These are phyloP conservation scores for Apiotrichum montevideense DNA, from an alignment of 1,284 basidiomycete genomes.

Conservation along the genomic window DNA sequence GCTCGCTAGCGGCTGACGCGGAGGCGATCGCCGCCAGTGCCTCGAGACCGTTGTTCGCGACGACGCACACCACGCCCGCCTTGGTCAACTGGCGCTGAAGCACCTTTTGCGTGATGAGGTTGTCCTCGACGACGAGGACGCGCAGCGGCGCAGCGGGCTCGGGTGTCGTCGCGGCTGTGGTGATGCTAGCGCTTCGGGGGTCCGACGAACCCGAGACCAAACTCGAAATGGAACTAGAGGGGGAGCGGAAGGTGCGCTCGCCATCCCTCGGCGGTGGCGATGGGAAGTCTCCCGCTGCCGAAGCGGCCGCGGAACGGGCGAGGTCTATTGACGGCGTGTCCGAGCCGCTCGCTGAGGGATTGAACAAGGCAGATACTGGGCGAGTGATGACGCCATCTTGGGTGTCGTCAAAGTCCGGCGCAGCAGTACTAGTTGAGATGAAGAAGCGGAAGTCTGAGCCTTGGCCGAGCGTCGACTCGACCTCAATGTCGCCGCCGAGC, in stretches of 20 bases:
- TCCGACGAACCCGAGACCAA: no score
- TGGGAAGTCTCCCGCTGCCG: no score
- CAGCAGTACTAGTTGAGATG: conserved; percentile 12
- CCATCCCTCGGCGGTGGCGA: no score
- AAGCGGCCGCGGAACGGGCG: no score
- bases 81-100: conserved; percentile 38
- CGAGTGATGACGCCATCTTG: no score
- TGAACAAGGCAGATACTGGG: no score
- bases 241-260: no score
- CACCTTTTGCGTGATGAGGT: conserved; percentile 23
- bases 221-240: no score
- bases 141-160: not conserved
- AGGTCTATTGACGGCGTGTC: no score
- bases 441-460: conserved; percentile 48
- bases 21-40: conserved; percentile 26
- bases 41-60: conserved; percentile 41
- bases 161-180: not conserved
- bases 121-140: conserved; percentile 19
- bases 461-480: conserved; percentile 20
- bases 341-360: no score
- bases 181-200: no score
- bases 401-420: no score
- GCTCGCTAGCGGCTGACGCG: not conserved
- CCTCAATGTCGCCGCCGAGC: conserved; percentile 29
- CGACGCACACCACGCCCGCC: conserved; percentile 28